Base-by-base conservation (phyloP, 2,329 filamentous ascomycete genomes). In the Cytospora piceae region DNA sequence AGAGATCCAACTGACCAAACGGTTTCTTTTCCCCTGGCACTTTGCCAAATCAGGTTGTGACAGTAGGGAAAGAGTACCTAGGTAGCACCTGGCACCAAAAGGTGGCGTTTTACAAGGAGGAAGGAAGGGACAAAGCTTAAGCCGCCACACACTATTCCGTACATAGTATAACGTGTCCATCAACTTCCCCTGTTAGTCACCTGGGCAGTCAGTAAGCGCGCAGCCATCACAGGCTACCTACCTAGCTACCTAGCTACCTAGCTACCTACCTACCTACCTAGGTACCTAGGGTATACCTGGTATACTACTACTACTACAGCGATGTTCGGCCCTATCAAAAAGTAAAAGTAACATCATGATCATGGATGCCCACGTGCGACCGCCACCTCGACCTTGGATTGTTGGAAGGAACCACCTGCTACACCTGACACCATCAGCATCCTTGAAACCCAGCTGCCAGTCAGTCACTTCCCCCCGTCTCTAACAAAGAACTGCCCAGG, bases 61-160 rank as follows among this genome's bases (percentile, higher is more conserved):
- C 15, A 17, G 37, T n/a, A n/a, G 39, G 46, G n/a, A 49, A 14
- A n/a, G 8, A 22, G 20, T 12, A 22, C 6, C 20, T 5, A 39
- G 14, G 37, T 12, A 15, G n/a, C n/a, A 4, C 17, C 37, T 14
- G 39, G 39, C 15, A 42, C 39, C 17, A 42, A 6, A 20, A 55
- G 17, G n/a, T 32, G 29, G 53, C 17, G 53, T 55, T 11, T 14
- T 6, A n/a, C 17, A 20, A 12, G 4, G 9, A 17, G 14, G 6
- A 24, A 34, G n/a, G 24, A 58, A 37, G 54, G 29, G 58, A 58
- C 32, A 17, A 58, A 63, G 61, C 61, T 58, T 57, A 63, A 53
- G 54, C 61, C 53, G 37, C 52, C 53, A 34, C 61, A n/a, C 37
- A 22, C 56, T 22, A 49, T 22, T 24, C n/a, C n/a, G 9, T 49